A percentile compares a stretch with the other conserved stretches of the same genome.
Evolutionary conservation across 192 early-diverging fungal species (phyloP).

Genomic region (Coemansia nantahalensis): DNA sequence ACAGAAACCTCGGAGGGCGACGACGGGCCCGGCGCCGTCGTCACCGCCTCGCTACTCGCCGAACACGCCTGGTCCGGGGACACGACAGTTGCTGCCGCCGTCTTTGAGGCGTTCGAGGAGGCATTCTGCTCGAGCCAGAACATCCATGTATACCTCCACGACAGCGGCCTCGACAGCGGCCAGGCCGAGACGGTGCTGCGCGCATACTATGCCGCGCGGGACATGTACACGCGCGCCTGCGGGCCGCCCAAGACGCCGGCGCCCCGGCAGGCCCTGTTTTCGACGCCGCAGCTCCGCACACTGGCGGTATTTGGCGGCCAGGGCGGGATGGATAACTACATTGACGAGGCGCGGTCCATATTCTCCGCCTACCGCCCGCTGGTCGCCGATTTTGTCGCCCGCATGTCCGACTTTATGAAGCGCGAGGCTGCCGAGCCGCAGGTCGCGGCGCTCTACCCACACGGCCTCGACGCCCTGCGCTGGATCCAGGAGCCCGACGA

Average conservation of each 20-base stretch:
- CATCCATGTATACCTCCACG: conserved; percentile 4
- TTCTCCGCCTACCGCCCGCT: conserved; percentile 73
- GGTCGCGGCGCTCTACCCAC: conserved; percentile 57
- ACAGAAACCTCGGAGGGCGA: background rate
- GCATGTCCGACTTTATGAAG: conserved; percentile 65
- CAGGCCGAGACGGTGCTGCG: conserved; percentile 13
- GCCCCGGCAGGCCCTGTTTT: conserved; percentile 18
- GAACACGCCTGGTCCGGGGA: conserved; percentile 2
- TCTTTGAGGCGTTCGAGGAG: conserved; percentile 7
- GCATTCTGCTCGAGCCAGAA: conserved; percentile 5
- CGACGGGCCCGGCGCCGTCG: background rate
- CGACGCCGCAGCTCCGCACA: conserved; percentile 8
- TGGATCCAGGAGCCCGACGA: conserved; percentile 74
- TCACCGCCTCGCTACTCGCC: conserved; percentile 1
- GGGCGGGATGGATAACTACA: conserved; percentile 91
- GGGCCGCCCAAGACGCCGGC: background rate
- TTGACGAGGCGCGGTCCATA: conserved; percentile 80
- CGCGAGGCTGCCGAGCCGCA: conserved; percentile 57
- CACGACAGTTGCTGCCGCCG: background rate
- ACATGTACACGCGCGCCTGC: background rate
- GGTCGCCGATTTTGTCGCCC: conserved; percentile 66
- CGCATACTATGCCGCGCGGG: conserved; percentile 11
- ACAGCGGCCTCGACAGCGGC: background rate
- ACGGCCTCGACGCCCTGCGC: conserved; percentile 72
- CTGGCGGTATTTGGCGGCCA: conserved; percentile 94